A percentile compares a stretch with the other conserved stretches of the same genome.
Evolutionary conservation across 106 monocot species (phyloP).

Genomic region (Dactylorhiza incarnata): DNA sequence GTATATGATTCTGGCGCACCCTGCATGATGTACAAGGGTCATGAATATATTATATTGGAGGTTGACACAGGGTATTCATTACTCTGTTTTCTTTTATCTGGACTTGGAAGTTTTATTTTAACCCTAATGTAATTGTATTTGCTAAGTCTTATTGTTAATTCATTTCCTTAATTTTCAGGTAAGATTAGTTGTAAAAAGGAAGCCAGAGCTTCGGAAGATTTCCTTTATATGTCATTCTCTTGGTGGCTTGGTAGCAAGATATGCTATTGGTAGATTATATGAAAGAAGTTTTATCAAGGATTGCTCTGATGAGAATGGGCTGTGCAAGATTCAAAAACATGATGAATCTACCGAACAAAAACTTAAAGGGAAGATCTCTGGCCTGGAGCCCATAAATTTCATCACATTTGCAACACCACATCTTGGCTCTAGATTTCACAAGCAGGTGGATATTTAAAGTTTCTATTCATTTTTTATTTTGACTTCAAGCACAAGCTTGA

Average conservation of each 20-base stretch:
- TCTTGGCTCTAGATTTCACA: constrained; percentile 76
- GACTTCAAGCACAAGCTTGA: background rate
- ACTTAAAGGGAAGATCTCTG: constrained; percentile 60
- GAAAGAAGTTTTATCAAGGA: background rate
- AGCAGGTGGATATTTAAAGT: constrained; percentile 41
- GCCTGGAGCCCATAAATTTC: constrained; percentile 85
- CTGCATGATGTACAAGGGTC: background rate
- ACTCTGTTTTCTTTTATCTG: background rate
- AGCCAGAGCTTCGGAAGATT: constrained; percentile 58
- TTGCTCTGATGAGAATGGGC: constrained; percentile 12
- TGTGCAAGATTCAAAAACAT: constrained; percentile 6
- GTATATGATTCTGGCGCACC: background rate
- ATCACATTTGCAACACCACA: constrained; percentile 95
- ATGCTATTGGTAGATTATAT: constrained; percentile 67
- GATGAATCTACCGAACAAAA: constrained; percentile 14
- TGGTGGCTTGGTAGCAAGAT: constrained; percentile 88
- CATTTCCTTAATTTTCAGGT: constrained; percentile 30
- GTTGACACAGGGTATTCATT: background rate
- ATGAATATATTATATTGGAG: constrained; percentile 4
- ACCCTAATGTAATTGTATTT: background rate
- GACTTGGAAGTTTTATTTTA: background rate
- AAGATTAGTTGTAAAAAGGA: constrained; percentile 36
- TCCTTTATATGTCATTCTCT: constrained; percentile 85
- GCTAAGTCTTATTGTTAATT: background rate
- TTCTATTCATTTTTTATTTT: background rate